Conservation (phyloP, 495 filamentous ascomycete species). For the Mycothermus thermophilus region DNA sequence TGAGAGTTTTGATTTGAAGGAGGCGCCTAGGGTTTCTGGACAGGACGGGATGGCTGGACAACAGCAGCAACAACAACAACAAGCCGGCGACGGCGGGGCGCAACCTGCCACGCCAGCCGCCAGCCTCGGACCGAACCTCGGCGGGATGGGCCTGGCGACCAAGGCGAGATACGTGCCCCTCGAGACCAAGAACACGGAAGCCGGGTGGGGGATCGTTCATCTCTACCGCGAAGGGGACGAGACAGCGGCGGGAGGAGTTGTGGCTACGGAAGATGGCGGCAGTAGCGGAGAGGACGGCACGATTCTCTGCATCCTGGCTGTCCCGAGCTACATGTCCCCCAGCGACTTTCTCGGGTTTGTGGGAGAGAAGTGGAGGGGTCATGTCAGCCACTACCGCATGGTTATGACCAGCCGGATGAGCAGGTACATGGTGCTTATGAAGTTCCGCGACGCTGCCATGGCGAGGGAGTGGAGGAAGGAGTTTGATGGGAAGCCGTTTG, state of each 20-base stretch:
- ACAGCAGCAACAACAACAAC: neutral
- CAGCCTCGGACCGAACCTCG: slow-evolving; percentile 30
- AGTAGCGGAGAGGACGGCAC: slow-evolving; percentile 31
- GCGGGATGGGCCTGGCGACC: slow-evolving; percentile 31
- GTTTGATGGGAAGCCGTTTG: slow-evolving; percentile 92
- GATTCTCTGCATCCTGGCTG: slow-evolving; percentile 87
- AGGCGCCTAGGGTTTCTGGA: slow-evolving; percentile 15
- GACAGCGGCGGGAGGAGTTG: slow-evolving; percentile 30
- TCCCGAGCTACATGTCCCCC: slow-evolving; percentile 83
- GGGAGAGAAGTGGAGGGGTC: slow-evolving; percentile 73
- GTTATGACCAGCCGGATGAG: slow-evolving; percentile 78
- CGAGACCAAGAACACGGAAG: slow-evolving; percentile 60
- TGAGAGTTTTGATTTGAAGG: slow-evolving; percentile 28
- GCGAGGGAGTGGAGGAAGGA: slow-evolving; percentile 70
- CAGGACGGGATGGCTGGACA: neutral
- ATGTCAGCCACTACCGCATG: slow-evolving; percentile 92
- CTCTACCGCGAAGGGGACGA: slow-evolving; percentile 76
- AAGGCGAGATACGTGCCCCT: slow-evolving; percentile 70
- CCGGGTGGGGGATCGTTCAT: slow-evolving; percentile 88
- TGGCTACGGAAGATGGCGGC: slow-evolving; percentile 1
- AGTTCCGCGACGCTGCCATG: slow-evolving; percentile 62
- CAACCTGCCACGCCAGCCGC: slow-evolving; percentile 24
- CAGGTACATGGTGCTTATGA: slow-evolving; percentile 95
- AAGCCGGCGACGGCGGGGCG: neutral
- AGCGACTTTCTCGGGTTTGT: slow-evolving; percentile 87